phyloP scores from a whole-genome alignment of 495 filamentous ascomycete species.

The Hypoxylon trugodes region DNA sequence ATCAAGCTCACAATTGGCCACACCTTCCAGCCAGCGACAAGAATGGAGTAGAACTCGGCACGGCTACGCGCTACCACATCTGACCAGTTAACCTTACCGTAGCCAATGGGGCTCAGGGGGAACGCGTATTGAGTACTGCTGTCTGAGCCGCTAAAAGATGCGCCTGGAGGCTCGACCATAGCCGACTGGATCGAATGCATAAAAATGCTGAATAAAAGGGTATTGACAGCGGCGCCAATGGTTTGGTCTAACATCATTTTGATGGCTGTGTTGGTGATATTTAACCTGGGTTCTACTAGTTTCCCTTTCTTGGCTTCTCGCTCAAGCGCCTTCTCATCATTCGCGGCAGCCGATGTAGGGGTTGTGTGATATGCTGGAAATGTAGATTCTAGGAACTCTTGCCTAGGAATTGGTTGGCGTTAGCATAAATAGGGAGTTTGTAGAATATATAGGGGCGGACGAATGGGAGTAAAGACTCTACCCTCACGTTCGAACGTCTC shows the following conservation, averaged over 20 bases:
- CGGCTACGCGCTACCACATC: slow-evolving; percentile 44
- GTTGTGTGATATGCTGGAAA: slow-evolving; percentile 54
- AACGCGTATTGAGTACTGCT: slow-evolving; percentile 30
- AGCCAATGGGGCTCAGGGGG: slow-evolving; percentile 41
- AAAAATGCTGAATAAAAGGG: slow-evolving; percentile 69
- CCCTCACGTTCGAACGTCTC: no score
- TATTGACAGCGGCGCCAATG: slow-evolving; percentile 78
- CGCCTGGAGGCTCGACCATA: slow-evolving; percentile 42
- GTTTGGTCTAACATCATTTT: slow-evolving; percentile 90
- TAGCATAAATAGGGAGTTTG: background rate
- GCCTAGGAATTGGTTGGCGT: slow-evolving; percentile 45
- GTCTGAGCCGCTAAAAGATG: slow-evolving; percentile 37
- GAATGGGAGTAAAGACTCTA: background rate
- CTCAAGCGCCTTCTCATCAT: slow-evolving; percentile 54
- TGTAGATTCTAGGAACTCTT: slow-evolving; percentile 59
- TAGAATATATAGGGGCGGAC: slow-evolving; percentile 15
- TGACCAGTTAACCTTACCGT: slow-evolving; percentile 45
- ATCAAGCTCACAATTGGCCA: slow-evolving; percentile 84
- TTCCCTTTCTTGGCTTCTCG: slow-evolving; percentile 49
- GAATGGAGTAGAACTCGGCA: slow-evolving; percentile 73
- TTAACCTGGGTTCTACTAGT: slow-evolving; percentile 62
- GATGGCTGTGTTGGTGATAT: slow-evolving; percentile 73
- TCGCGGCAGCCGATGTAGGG: slow-evolving; percentile 46
- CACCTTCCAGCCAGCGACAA: slow-evolving; percentile 78
- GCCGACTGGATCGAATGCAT: slow-evolving; percentile 51